Conservation (phyloP, 1,284 basidiomycete genomes). For the Malassezia restricta region DNA sequence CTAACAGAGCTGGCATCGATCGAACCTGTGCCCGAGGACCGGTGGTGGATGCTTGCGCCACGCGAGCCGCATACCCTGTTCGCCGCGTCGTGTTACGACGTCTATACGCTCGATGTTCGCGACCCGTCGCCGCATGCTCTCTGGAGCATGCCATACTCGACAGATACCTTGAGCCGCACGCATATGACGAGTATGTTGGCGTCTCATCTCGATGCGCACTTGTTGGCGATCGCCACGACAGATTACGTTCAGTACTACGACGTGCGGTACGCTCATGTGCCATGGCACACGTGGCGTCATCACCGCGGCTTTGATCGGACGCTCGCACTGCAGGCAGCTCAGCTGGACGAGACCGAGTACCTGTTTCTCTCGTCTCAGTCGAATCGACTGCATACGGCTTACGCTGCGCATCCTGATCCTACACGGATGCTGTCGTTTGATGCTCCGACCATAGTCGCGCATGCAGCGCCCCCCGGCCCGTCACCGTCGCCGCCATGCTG, state of each 20-base stretch:
- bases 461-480: not conserved
- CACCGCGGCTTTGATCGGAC: conserved; percentile 11
- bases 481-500: not conserved
- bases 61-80: not conserved
- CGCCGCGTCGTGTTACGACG: not conserved
- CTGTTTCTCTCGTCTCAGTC: conserved; percentile 3
- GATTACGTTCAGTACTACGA: conserved; percentile 14
- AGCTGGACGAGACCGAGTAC: not conserved
- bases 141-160: conserved; percentile 1
- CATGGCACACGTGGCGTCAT: conserved; percentile 6
- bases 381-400: conserved; percentile 7
- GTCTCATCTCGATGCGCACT: not conserved
- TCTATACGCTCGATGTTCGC: conserved; percentile 1
- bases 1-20: not conserved
- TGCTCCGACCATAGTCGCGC: not conserved
- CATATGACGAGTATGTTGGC: not conserved
- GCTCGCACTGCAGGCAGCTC: not conserved
- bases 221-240: not conserved
- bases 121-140: not conserved
- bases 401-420: not conserved
- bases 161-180: not conserved
- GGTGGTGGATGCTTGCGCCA: not conserved
- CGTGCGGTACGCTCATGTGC: conserved; percentile 1
- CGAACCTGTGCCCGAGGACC: not conserved
- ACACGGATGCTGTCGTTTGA: not conserved